Conservation (phyloP, 1,139 yeast species). For the Geotrichum reessii region DNA sequence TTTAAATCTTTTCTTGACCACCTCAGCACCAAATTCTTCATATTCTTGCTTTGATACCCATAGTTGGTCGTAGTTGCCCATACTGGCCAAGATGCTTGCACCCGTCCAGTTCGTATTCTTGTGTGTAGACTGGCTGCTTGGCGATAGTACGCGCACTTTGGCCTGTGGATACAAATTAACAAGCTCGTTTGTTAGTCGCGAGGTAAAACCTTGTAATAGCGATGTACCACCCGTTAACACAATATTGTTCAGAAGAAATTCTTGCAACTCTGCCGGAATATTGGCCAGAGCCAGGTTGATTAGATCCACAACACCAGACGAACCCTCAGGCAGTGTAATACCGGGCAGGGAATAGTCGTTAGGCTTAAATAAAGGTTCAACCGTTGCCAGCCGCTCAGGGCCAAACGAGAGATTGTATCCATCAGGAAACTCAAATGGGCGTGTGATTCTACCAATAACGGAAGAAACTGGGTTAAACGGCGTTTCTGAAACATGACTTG, state of each 20-base stretch:
- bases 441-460: conserved; percentile 28
- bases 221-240: conserved; percentile 87
- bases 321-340: conserved; percentile 29
- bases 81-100: conserved; percentile 82
- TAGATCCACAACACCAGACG: conserved; percentile 61
- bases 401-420: conserved; percentile 54
- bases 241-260: conserved; percentile 79
- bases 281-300: conserved; percentile 48
- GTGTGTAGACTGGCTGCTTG: conserved; percentile 53
- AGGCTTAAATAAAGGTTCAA: conserved; percentile 70
- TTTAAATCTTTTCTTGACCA: conserved; percentile 38
- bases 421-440: conserved; percentile 82
- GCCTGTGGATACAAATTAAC: conserved; percentile 55
- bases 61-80: conserved; percentile 92
- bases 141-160: conserved; percentile 50
- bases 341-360: conserved; percentile 29
- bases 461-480: conserved; percentile 35
- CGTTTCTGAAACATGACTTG: conserved; percentile 47
- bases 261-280: conserved; percentile 62
- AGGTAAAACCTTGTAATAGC: conserved; percentile 75
- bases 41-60: conserved; percentile 93
- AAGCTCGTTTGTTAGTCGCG: conserved; percentile 69
- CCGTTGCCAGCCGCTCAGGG: conserved; percentile 63
- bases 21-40: conserved; percentile 87
- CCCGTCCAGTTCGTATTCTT: conserved; percentile 91